A percentile compares a stretch with the other conserved stretches of the same genome.
These are phyloP conservation scores for Podospora tetraspora DNA, from an alignment of 495 filamentous ascomycete genomes.

Conservation along the genomic window DNA sequence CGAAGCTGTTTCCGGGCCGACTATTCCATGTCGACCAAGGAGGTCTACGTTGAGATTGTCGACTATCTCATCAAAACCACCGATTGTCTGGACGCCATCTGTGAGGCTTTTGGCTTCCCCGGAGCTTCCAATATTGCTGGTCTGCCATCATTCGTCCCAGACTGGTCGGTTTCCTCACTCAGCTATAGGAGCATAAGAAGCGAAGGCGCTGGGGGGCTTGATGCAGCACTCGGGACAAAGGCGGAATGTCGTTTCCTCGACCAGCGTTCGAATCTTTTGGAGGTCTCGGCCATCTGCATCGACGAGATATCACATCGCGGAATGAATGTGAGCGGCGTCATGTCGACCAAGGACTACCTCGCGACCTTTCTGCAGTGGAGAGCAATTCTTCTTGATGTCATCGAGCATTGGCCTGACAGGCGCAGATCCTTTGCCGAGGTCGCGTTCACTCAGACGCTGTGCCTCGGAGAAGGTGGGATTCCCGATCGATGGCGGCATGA, in stretches of 20 bases:
- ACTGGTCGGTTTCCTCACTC: not conserved
- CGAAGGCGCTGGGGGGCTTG: no score
- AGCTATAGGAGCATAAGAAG: no score
- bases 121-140: not conserved
- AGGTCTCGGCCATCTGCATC: constrained; percentile 2
- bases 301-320: not conserved
- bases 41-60: constrained; percentile 2
- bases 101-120: not conserved
- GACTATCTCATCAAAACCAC: constrained; percentile 9
- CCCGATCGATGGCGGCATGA: not conserved
- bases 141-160: constrained; percentile 4
- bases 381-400: not conserved
- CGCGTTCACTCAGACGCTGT: not conserved
- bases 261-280: not conserved
- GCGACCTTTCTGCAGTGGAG: constrained; percentile 6
- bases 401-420: no score
- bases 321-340: not conserved
- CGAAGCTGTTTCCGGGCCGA: not conserved
- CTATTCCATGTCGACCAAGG: constrained; percentile 1
- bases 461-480: not conserved
- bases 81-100: not conserved
- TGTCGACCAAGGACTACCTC: not conserved
- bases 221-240: not conserved
- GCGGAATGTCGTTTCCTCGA: constrained; percentile 4
- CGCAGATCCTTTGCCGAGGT: not conserved